Percentiles rank a stretch among this genome's conserved stretches.
Conservation (phyloP, 1,139 yeast species). For the Magnusiomyces magnusii region DNA sequence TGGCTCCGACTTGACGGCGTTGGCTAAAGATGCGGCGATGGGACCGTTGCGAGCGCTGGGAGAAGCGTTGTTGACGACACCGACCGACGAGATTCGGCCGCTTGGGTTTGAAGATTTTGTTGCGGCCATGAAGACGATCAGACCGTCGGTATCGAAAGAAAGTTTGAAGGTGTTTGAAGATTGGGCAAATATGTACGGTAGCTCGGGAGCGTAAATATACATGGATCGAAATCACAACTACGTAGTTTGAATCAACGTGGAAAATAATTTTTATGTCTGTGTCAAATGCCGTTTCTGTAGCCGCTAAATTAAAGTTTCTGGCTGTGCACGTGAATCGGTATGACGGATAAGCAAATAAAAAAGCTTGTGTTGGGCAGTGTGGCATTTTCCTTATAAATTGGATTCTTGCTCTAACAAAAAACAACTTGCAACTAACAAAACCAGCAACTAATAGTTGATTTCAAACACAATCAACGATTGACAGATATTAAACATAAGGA, state of each 20-base stretch:
- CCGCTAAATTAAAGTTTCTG: not conserved
- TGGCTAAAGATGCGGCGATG: slow-evolving; percentile 98
- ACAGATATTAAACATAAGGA: too few relatives aligned
- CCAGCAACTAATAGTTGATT: too few relatives aligned
- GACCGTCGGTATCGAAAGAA: slow-evolving; percentile 87
- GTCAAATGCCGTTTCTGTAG: not conserved
- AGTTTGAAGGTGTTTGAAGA: slow-evolving; percentile 74
- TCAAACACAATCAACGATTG: too few relatives aligned
- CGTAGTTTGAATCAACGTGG: too few relatives aligned
- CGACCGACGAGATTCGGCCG: slow-evolving; percentile 80
- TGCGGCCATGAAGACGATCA: slow-evolving; percentile 68
- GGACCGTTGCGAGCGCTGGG: slow-evolving; percentile 92
- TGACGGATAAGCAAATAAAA: too few relatives aligned
- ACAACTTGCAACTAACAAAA: too few relatives aligned
- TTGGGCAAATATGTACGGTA: slow-evolving; percentile 88
- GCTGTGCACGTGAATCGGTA: not conserved
- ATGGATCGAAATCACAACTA: too few relatives aligned
- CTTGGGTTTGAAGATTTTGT: slow-evolving; percentile 69
- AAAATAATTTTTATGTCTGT: not conserved
- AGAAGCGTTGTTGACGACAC: slow-evolving; percentile 74
- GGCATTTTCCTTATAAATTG: not conserved
- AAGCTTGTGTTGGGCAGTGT: not conserved
- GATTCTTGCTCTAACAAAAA: too few relatives aligned
- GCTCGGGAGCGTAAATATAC: slow-evolving; percentile 65
- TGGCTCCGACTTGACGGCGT: slow-evolving; percentile 90